Evolutionary conservation across 2,329 filamentous ascomycete genomes (phyloP), one percentile per base, ranked within the genome.

Genomic region (Trichoderma arundinaceum): DNA sequence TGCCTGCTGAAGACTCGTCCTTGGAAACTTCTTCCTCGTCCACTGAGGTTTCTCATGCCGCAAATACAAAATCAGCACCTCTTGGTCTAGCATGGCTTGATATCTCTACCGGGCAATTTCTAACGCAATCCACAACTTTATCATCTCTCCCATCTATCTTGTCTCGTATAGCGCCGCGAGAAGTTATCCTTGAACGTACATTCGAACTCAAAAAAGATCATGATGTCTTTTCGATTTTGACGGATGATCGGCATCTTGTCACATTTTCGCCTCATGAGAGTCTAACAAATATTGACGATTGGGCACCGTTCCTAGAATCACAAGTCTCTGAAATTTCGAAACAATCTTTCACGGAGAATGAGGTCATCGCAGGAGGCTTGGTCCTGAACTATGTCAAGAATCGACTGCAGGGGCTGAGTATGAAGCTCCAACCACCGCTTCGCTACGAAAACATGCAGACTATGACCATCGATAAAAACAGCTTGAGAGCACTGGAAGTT

Each of bases 21-120:
- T 15, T 19, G 22, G 51, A 28, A 19, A 19, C 13, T 12, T 49
- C 63, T 9, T 17, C 33, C 7, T 28, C n/a, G 7, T 17, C 51
- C 19, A 33, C n/a, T n/a, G 53, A 64, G 12, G 7, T 19, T 33
- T n/a, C 54, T 28, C 46, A 43, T 17, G 33, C 10, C 7, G 15
- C 10, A 6, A 35, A n/a, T 35, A 48, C 17, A 17, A 17, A 51
- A 17, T 60, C 65, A 39, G 66, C 70, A 60, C 77, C 78, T 52
- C 81, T 96, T 65, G 95, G 95, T 3, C 81, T 99, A 57, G 92
- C 95, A 46, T 99, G 95, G 95, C 82, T 98, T 53, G 95, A 99
- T 77, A 80, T 98, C 32, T 97, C 95, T 8, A 99, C 95, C 2
- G 95, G 95, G 13, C 91, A 94, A 72, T 99, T 99, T 78, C 92